Base-by-base conservation (phyloP, 306 rosid species). In the Chamaecrista fasciculata region DNA sequence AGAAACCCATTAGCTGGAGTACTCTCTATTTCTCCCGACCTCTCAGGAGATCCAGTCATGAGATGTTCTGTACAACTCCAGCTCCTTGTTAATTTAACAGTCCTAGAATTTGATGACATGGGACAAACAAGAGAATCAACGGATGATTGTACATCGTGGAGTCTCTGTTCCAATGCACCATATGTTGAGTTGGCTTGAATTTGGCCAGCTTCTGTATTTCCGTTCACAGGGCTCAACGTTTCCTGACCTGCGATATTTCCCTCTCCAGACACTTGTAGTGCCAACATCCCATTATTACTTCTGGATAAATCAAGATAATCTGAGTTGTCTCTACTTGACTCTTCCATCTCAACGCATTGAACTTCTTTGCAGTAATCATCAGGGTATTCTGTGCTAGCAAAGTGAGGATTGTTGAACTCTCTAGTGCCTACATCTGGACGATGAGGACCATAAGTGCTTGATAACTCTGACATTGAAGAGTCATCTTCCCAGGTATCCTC, bases 311-410 rank as follows among this genome's bases (percentile, higher is more conserved):
- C 76, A 75, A 50, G 57, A 52, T 70, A 62, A 76, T 73, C 87
- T 44, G 79, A 64, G 68, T 70, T 75, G 72, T 67, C 86, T 73
- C 82, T 67, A 57, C 77, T 81, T 26, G 91, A 82, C 58, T 79
- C 87, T 60, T 85, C 96, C 85, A 72, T 76, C 69, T 86, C 98
- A 31, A 95, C 80, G 48, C 99, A 95, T 76, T 56, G 82, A 66
- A 95, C 97, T 80, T 95, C 99, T 82, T 84, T 95, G 88, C 97
- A 94, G 79, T 80, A 79, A 48, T 82, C 91, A 79, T 85, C 90
- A 18, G 77, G 74, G 73, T 78, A 81, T 46, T 85, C 85, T 62
- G 84, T 77, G 34, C 51, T 62, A 62, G 74, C 39, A 4, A 74
- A 90, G 71, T 84, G 91, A 56, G 92, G 87, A 75, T 86, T 86